Conservation (phyloP, 306 rosid genomes). For the Cicer chorassanicum region DNA sequence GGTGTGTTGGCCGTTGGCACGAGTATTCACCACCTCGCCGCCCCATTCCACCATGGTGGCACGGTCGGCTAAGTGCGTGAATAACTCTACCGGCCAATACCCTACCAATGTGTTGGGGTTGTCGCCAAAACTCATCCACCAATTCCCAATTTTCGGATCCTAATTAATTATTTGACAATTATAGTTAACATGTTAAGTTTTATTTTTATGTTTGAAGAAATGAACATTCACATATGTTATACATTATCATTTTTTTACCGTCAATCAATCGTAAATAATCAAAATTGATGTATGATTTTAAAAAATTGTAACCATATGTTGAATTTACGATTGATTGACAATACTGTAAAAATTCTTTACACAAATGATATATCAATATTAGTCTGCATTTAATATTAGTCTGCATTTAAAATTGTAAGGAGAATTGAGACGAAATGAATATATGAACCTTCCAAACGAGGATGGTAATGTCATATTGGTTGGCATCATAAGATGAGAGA, state of each 20-base stretch:
- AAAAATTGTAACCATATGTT: no score
- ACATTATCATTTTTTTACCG: background rate
- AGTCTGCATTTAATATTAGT: no score
- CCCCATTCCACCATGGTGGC: constrained; percentile 99
- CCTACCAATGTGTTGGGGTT: constrained; percentile 68
- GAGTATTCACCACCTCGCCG: constrained; percentile 86
- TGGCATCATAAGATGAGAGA: constrained; percentile 61
- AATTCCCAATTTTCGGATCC: constrained; percentile 90
- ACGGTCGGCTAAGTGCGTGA: constrained; percentile 77
- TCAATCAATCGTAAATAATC: background rate
- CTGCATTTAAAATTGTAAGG: background rate
- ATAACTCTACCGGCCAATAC: constrained; percentile 91
- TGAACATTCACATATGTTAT: background rate
- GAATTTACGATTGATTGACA: background rate
- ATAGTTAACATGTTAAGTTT: background rate
- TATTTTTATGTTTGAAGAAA: background rate
- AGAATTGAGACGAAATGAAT: no score
- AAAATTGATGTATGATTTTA: no score
- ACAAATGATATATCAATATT: background rate
- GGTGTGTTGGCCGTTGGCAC: constrained; percentile 73
- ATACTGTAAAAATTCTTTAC: background rate
- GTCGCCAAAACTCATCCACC: constrained; percentile 98
- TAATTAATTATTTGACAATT: constrained; percentile 7
- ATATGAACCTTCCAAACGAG: constrained; percentile 85
- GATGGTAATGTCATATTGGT: constrained; percentile 80